These are phyloP conservation scores for Mortierella hygrophila DNA, from an alignment of 192 early-diverging fungal genomes.

Conservation along the genomic window DNA sequence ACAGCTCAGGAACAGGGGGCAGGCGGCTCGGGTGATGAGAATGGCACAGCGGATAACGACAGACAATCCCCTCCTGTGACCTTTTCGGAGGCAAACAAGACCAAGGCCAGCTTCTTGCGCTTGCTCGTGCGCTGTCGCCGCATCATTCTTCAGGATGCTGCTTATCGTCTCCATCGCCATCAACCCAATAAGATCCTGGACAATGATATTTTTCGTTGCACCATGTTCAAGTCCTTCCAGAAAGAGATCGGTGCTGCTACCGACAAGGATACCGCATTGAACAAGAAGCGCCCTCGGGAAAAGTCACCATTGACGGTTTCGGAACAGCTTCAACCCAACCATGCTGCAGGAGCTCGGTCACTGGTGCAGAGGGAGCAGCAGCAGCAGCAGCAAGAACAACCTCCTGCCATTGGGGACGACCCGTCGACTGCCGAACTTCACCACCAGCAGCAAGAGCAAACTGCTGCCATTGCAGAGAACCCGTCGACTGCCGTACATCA, in stretches of 20 bases:
- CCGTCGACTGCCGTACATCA: neutral
- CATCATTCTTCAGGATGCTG: neutral
- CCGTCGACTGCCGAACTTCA: neutral
- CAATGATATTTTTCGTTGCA: neutral
- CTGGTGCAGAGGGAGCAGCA: neutral
- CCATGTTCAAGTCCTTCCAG: slow-evolving; percentile 6
- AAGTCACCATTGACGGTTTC: neutral
- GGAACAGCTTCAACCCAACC: neutral
- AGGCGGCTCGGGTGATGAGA: neutral
- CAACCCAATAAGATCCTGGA: neutral
- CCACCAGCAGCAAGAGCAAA: no score
- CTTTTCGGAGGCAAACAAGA: neutral
- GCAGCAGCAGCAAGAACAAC: neutral
- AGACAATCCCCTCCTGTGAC: neutral
- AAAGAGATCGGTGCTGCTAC: neutral
- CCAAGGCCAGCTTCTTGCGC: neutral
- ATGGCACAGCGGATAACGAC: neutral
- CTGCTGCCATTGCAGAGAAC: neutral
- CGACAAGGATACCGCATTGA: neutral
- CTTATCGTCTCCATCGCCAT: neutral
- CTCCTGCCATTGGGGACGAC: neutral
- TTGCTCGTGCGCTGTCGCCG: slow-evolving; percentile 4
- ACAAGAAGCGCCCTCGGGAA: neutral
- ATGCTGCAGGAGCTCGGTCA: neutral
- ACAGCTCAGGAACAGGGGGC: neutral